These are phyloP conservation scores for Stentor coeruleus DNA, from an alignment of 73 alveolate species.

Conservation along the genomic window DNA sequence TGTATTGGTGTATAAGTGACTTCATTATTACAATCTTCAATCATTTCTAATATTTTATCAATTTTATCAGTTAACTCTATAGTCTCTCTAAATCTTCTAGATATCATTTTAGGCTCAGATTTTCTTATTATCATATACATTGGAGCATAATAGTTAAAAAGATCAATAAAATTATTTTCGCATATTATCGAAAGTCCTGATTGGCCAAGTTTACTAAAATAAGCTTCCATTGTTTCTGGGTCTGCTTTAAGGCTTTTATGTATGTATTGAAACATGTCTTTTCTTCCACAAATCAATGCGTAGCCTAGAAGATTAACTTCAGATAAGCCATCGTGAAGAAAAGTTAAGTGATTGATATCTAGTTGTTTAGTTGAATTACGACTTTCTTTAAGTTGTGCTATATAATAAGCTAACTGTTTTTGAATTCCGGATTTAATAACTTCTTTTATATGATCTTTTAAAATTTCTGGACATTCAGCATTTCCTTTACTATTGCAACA, in stretches of 20 bases:
- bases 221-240: neutral
- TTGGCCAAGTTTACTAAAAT: neutral
- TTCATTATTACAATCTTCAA: neutral
- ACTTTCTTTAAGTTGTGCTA: too few species aligned
- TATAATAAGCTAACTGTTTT: too few species aligned
- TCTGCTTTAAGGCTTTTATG: neutral
- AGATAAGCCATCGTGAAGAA: too few species aligned
- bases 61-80: neutral
- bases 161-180: neutral
- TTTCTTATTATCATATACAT: too few species aligned
- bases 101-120: too few species aligned
- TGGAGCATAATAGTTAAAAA: neutral
- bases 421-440: too few species aligned
- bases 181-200: neutral
- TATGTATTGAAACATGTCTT: neutral
- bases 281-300: neutral
- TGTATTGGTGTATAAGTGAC: slow-evolving; percentile 3
- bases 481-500: too few species aligned
- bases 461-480: too few species aligned
- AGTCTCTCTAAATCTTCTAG: too few species aligned
- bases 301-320: slow-evolving; percentile 1
- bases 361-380: too few species aligned
- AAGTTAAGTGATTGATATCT: too few species aligned
- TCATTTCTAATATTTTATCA: neutral
- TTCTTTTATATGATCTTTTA: too few species aligned